These are phyloP conservation scores for Hymenoscyphus repandus DNA, from an alignment of 2,329 filamentous ascomycete species.

Conservation along the genomic window DNA sequence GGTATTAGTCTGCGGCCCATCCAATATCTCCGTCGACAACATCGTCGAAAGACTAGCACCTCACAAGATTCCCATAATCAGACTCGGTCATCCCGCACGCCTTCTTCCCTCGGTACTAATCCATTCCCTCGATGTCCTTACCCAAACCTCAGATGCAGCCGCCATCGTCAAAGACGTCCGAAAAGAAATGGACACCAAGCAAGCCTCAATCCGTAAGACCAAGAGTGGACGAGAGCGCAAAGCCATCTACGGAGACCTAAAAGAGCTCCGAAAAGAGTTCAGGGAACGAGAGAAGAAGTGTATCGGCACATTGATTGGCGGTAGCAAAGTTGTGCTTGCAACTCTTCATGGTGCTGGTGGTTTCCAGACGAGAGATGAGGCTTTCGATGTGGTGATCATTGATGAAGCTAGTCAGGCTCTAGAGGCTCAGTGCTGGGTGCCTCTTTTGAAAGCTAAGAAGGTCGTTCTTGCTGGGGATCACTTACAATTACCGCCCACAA, in stretches of 20 bases:
- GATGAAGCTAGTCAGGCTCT: constrained; percentile 95
- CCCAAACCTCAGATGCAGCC: constrained; percentile 83
- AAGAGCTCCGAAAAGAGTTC: constrained; percentile 81
- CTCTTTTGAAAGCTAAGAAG: constrained; percentile 74
- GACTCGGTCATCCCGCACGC: constrained; percentile 87
- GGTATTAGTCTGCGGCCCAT: constrained; percentile 90
- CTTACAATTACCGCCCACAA: constrained; percentile 86
- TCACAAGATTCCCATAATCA: constrained; percentile 79
- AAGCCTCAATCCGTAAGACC: constrained; percentile 83
- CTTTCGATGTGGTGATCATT: constrained; percentile 91
- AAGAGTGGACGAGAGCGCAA: constrained; percentile 72
- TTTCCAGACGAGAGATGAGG: constrained; percentile 70
- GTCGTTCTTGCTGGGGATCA: constrained; percentile 91
- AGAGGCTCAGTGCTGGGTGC: constrained; percentile 77
- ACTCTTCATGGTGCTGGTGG: constrained; percentile 91
- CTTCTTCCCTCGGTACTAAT: constrained; percentile 81
- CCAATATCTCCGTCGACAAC: constrained; percentile 97
- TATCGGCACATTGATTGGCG: constrained; percentile 66
- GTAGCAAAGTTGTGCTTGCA: constrained; percentile 82
- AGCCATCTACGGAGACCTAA: constrained; percentile 79
- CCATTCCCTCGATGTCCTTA: constrained; percentile 88
- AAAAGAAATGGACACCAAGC: constrained; percentile 87
- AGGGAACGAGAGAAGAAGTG: constrained; percentile 78
- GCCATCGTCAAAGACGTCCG: constrained; percentile 86
- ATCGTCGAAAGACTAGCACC: constrained; percentile 83